Conservation (phyloP, 192 early-diverging fungal species). For the Backusella westeae region DNA sequence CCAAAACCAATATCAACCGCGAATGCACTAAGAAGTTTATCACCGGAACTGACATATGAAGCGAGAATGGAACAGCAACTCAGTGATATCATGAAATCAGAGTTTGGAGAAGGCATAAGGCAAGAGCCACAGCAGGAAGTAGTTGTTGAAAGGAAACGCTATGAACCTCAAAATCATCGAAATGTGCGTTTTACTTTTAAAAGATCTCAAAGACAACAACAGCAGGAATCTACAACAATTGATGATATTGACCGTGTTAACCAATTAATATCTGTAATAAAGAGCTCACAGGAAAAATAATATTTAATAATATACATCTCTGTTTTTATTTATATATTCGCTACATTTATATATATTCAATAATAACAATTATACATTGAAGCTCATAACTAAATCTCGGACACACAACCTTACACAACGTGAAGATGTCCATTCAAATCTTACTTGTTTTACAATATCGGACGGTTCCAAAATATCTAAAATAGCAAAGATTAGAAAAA, state of each 20-base stretch:
- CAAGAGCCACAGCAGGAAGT: not conserved
- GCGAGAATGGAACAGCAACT: not conserved
- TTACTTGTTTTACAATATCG: constrained; percentile 36
- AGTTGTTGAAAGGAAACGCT: not conserved
- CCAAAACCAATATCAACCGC: not conserved
- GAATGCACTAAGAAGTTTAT: not conserved
- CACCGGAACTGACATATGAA: not conserved
- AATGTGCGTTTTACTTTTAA: not conserved
- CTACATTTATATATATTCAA: not conserved
- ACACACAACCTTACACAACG: constrained; percentile 48
- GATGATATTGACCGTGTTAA: not conserved
- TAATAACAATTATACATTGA: constrained; percentile 45
- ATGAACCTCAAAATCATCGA: not conserved
- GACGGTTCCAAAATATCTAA: constrained; percentile 22
- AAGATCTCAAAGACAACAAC: not conserved
- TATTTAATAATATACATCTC: not conserved
- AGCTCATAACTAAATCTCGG: constrained; percentile 55
- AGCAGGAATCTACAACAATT: not conserved
- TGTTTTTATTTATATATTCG: not conserved
- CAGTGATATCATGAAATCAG: not conserved
- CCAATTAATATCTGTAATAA: constrained; percentile 3
- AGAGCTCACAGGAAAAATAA: not conserved
- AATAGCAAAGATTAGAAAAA: not conserved
- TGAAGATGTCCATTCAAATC: constrained; percentile 52
- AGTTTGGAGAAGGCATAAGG: not conserved